These are phyloP conservation scores for Tolypocladium amazonense DNA, from an alignment of 2,329 filamentous ascomycete species.

Conservation along the genomic window DNA sequence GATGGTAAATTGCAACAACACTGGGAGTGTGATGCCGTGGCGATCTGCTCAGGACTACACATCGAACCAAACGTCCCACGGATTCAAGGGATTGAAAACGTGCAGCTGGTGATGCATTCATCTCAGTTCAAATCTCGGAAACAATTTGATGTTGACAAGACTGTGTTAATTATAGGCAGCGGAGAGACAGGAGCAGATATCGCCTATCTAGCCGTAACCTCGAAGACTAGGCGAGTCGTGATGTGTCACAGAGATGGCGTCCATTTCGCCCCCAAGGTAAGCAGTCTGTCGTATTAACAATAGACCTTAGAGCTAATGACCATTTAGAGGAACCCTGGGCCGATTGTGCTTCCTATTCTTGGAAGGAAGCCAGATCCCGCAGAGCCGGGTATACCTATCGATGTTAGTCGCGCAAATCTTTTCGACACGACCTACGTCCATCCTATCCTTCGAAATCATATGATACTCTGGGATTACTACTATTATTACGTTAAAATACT, in stretches of 20 bases:
- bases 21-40: constrained; percentile 30
- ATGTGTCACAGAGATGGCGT: constrained; percentile 32
- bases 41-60: constrained; percentile 31
- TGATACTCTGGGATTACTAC: constrained; percentile 29
- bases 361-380: constrained; percentile 5
- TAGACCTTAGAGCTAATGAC: too few relatives aligned
- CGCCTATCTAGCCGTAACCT: constrained; percentile 29
- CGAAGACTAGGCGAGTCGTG: constrained; percentile 25
- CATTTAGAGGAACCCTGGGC: constrained; percentile 7
- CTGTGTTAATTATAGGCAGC: constrained; percentile 29
- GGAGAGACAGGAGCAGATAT: constrained; percentile 34
- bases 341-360: constrained; percentile 8
- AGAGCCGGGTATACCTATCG: constrained; percentile 26
- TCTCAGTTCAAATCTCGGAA: constrained; percentile 27
- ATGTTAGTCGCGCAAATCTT: constrained; percentile 28
- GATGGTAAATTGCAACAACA: neutral
- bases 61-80: constrained; percentile 24
- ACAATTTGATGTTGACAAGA: constrained; percentile 26
- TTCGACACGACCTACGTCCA: constrained; percentile 37
- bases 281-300: neutral
- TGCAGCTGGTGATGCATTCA: constrained; percentile 29
- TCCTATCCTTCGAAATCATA: constrained; percentile 24
- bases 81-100: constrained; percentile 24
- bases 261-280: constrained; percentile 27
- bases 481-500: constrained; percentile 25